Evolutionary conservation across 768 basidiomycete species (phyloP), one percentile per base, ranked within the genome.

Genomic region (Suillus weaverae): DNA sequence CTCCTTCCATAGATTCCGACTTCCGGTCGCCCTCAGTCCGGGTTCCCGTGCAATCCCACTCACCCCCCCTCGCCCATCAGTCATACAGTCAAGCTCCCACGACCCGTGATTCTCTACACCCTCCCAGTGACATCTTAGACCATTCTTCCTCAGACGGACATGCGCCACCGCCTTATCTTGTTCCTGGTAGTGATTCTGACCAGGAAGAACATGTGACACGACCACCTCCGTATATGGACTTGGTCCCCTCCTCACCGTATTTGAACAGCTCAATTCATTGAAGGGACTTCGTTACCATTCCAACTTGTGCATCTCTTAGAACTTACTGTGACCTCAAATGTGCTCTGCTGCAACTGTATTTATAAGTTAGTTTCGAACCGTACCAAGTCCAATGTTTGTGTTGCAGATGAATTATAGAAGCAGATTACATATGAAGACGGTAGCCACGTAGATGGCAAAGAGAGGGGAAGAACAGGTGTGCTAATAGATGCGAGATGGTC

Each of bases 1-100:
- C 93, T 5, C 93, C 93, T 14, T 91, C 90, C 7, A 95, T 95
- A 69, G 91, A 95, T 75, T 92, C 90, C 10, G 89, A 87, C 57
- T 92, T 89, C 70, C 82, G 82, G 69, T 77, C 79, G 8, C 78
- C 64, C 65, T 67, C 60, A 14, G 74, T 61, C 57, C 68, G 67
- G 65, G 71, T 61, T 33, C 22, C 65, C 43, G 66, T 64, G 35
- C 70, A 70, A 57, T 32, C 63, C 26, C 68, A 66, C 56, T 54
- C 75, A 14, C 68, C 73, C 39, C 74, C 80, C n/a, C 77, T 79
- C 48, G 46, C 69, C 30, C 71, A 65, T 41, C 68, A 72, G 39
- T 55, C 81, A 77, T 69, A 76, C 71, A 59, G 70, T 67, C 66
- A 65, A 73, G 62, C 66, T 73, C 53, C 60, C 48, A 70, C 73